A percentile compares a stretch with the other conserved stretches of the same genome.
These are phyloP conservation scores for Linum usitatissimum DNA, from an alignment of 345 rosid genomes.

Conservation along the genomic window DNA sequence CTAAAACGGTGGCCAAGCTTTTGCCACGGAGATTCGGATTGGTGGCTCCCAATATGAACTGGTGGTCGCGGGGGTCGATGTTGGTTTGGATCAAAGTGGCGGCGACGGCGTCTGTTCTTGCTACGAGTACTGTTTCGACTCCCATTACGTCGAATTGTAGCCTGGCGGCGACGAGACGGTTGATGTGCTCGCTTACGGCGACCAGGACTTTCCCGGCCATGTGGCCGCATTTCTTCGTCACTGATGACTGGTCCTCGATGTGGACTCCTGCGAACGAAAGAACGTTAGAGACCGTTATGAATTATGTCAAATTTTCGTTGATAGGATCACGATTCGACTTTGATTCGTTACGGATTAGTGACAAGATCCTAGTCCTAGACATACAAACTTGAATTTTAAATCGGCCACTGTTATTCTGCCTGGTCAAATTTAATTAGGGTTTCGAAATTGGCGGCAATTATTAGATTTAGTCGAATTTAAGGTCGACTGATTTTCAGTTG, in stretches of 20 bases:
- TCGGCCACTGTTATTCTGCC: too few species aligned
- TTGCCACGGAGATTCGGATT: constrained; percentile 62
- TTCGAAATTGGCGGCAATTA: too few species aligned
- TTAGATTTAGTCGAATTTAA: too few species aligned
- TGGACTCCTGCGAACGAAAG: constrained; percentile 42
- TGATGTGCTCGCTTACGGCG: constrained; percentile 78
- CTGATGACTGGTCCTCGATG: constrained; percentile 90
- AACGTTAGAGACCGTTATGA: too few species aligned
- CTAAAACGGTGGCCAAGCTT: constrained; percentile 51
- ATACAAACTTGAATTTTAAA: too few species aligned
- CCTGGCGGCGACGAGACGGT: constrained; percentile 86
- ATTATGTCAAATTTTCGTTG: too few species aligned
- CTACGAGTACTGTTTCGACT: constrained; percentile 81
- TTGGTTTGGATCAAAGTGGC: constrained; percentile 81
- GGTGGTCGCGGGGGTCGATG: constrained; percentile 80
- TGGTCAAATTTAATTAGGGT: too few species aligned
- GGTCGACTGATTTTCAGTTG: too few species aligned
- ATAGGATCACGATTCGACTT: too few species aligned
- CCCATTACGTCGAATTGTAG: constrained; percentile 96
- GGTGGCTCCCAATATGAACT: constrained; percentile 78
- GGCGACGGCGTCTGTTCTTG: constrained; percentile 80
- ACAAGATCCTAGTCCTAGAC: too few species aligned
- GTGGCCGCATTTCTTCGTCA: constrained; percentile 91
- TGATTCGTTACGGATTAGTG: too few species aligned
- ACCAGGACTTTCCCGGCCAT: constrained; percentile 98